Conservation (phyloP, 2,329 filamentous ascomycete species). For the Diplodia sapinea region DNA sequence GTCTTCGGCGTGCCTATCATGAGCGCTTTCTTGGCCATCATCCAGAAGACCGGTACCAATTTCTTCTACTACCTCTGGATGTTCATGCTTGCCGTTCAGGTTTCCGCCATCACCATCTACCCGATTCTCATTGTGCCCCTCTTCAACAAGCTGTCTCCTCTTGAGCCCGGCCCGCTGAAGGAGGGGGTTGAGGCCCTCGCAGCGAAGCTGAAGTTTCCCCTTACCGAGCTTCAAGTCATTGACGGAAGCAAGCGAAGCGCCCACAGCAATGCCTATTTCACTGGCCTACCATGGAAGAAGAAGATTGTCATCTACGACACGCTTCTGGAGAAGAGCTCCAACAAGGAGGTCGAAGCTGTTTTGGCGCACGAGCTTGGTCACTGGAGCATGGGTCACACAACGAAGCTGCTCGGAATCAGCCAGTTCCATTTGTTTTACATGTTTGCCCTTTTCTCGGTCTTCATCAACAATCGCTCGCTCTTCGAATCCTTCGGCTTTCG, state of each 20-base stretch:
- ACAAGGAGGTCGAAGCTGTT: conserved; percentile 91
- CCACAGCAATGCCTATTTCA: conserved; percentile 94
- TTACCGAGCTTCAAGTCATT: conserved; percentile 92
- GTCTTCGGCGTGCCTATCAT: conserved; percentile 86
- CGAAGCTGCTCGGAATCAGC: conserved; percentile 79
- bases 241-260: conserved; percentile 87
- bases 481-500: conserved; percentile 92
- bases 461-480: conserved; percentile 92
- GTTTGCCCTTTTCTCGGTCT: conserved; percentile 94
- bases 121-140: conserved; percentile 91
- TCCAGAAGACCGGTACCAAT: conserved; percentile 87
- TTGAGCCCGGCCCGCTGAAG: conserved; percentile 87
- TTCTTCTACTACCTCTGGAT: conserved; percentile 99
- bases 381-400: conserved; percentile 96
- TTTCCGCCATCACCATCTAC: conserved; percentile 96
- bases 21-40: conserved; percentile 89
- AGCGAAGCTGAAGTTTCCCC: conserved; percentile 83
- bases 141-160: conserved; percentile 97
- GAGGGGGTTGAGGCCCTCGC: conserved; percentile 84
- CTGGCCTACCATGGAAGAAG: conserved; percentile 98
- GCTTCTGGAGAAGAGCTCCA: conserved; percentile 90
- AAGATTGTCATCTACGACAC: conserved; percentile 99
- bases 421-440: conserved; percentile 95
- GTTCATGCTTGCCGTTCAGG: conserved; percentile 85
- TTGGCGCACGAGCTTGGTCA: conserved; percentile 95